Conservation (phyloP, 208 protist species). For the Wallacemonas sp. region DNA sequence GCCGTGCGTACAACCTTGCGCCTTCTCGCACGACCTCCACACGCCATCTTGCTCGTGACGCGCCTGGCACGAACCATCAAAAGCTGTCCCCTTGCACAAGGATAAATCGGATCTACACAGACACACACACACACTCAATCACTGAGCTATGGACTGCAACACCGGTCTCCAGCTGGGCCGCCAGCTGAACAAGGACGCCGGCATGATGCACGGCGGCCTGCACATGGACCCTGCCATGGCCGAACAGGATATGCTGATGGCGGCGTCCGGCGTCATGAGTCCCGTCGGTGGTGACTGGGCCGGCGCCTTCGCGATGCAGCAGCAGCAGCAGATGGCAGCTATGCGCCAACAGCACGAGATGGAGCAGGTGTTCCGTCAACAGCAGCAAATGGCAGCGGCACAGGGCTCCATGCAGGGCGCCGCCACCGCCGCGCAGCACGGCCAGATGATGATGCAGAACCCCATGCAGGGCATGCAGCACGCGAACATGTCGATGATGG, state of each 20-base stretch:
- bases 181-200: slow-evolving; percentile 70
- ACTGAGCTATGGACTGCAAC: slow-evolving; percentile 64
- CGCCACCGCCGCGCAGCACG: slow-evolving; percentile 7
- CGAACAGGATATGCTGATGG: slow-evolving; percentile 64
- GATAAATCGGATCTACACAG: too few species aligned
- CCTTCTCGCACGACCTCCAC: too few species aligned
- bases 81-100: too few species aligned
- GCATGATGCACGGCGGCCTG: slow-evolving; percentile 56
- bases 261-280: slow-evolving; percentile 11
- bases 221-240: slow-evolving; percentile 31
- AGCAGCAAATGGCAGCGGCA: slow-evolving; percentile 49
- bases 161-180: slow-evolving; percentile 56
- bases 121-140: neutral
- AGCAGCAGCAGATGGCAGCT: slow-evolving; percentile 30
- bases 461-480: slow-evolving; percentile 36
- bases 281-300: slow-evolving; percentile 41
- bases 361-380: slow-evolving; percentile 38
- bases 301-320: slow-evolving; percentile 33
- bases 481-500: slow-evolving; percentile 52
- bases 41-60: too few species aligned
- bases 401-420: too few species aligned
- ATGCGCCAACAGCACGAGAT: slow-evolving; percentile 49
- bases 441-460: slow-evolving; percentile 23
- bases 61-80: too few species aligned
- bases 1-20: neutral